Base-by-base conservation (phyloP, 495 filamentous ascomycete genomes). In the Parathielavia hyrcaniae region DNA sequence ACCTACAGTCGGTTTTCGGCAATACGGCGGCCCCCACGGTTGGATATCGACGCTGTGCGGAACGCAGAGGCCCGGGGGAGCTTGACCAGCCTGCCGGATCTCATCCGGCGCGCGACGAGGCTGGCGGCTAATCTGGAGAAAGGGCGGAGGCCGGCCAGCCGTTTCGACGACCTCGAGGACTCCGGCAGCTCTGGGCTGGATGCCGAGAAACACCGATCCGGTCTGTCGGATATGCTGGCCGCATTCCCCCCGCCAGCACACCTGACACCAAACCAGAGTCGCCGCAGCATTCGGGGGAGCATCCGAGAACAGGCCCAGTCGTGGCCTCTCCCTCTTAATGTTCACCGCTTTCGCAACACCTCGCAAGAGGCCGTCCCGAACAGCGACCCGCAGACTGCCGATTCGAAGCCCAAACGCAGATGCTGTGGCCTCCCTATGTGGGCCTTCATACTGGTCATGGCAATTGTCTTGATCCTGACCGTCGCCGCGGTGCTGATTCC, bases 401-500 rank as follows among this genome's bases (percentile, higher is more conserved):
- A 50, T 6, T 38, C 51, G 32, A 71, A 68, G 55, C 59, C 47
- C 23, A 55, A 62, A 4, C 71, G 76, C 23, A 69, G 69, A 11
- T 81, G 77, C 62, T 98, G 91, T 67, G 93, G 92, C 16, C 81
- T 98, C 61, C 88, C 91, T 5, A 64, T 86, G 7, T 95, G 89
- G 85, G 78, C 80, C 4, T 92, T 95, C 61, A 70, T 93, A 23
- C 63, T 89, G 1, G 64, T 95, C 26, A 69, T 87, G 30, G 71
- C 91, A 36, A 66, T 90, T 9, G 67, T 88, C 19, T 67, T 96
- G 41, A 71, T 90, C 45, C 76, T 95, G n/a, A 79, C 96, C 60
- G 81, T 86, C n/a, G 87, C 87, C 7, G 93, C 93, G 4, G 73
- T 97, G 41, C 81, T 95, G n/a, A 79, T 97, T 14, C 93, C 93